Evolutionary conservation across 2,329 filamentous ascomycete genomes (phyloP).

Genomic region (Fusarium oligoseptatum): DNA sequence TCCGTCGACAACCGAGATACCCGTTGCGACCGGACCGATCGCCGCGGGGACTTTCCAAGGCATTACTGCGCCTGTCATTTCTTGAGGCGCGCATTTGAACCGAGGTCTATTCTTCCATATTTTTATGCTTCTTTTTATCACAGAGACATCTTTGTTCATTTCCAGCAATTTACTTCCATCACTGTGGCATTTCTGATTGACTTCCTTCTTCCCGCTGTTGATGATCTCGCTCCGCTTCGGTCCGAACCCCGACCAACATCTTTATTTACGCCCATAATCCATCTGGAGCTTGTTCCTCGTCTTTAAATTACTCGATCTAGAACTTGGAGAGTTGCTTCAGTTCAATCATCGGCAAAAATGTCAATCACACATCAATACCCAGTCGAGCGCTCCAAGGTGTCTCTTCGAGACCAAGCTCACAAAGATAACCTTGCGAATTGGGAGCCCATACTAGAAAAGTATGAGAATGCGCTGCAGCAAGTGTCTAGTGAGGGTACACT

Average conservation of each 20-base stretch:
- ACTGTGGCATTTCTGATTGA: not conserved
- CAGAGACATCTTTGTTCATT: not conserved
- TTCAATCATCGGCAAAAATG: not conserved
- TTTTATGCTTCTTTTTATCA: not conserved
- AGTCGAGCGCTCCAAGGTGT: constrained; percentile 6
- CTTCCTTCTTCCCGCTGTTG: not conserved
- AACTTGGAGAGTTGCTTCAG: not conserved
- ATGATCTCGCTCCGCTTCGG: not conserved
- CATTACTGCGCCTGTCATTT: not conserved
- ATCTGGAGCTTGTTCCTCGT: not conserved
- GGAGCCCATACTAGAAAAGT: not conserved
- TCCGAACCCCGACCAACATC: not conserved
- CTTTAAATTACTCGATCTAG: not conserved
- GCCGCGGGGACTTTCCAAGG: not conserved
- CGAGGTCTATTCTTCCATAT: not conserved
- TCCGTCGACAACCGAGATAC: not conserved
- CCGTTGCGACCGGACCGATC: not conserved
- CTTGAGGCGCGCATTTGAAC: not conserved
- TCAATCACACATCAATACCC: not conserved
- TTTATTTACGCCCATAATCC: not conserved
- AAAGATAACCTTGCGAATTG: not conserved
- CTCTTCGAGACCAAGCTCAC: not conserved
- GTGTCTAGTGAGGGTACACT: not conserved
- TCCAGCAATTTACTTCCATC: not conserved
- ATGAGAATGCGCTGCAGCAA: not conserved